phyloP scores from a whole-genome alignment of 164 flowering plant genomes.

The Vitis riparia region DNA sequence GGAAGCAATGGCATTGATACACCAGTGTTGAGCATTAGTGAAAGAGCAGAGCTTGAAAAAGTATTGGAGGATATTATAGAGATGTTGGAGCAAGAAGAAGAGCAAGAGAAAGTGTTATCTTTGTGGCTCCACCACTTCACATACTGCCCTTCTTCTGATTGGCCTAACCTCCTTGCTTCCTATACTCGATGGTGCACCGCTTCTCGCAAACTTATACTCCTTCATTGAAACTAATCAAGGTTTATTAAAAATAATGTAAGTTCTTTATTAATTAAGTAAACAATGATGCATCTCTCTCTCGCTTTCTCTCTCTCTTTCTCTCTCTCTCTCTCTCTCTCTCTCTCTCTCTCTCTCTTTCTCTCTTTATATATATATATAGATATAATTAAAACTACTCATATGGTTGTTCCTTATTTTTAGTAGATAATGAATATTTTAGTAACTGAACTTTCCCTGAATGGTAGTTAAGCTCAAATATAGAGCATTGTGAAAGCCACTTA shows the following conservation, averaged over 20 bases:
- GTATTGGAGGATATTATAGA: slow-evolving; percentile 55
- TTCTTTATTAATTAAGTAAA: too few relatives aligned
- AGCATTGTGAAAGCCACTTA: too few relatives aligned
- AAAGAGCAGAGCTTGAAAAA: slow-evolving; percentile 57
- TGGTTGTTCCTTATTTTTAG: too few relatives aligned
- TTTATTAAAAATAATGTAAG: too few relatives aligned
- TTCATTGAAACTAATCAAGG: slow-evolving; percentile 5
- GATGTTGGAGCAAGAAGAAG: slow-evolving; percentile 32
- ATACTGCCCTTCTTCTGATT: slow-evolving; percentile 58
- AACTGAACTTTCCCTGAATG: too few relatives aligned
- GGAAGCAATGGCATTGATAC: slow-evolving; percentile 71
- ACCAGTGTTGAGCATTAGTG: slow-evolving; percentile 51
- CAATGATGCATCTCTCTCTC: too few relatives aligned
- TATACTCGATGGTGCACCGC: slow-evolving; percentile 66
- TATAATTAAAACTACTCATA: too few relatives aligned
- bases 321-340: fast-evolving
- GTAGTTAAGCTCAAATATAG: too few relatives aligned
- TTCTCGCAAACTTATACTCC: slow-evolving; percentile 56
- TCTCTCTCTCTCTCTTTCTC: fast-evolving
- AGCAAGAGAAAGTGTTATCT: slow-evolving; percentile 68
- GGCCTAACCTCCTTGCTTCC: slow-evolving; percentile 79
- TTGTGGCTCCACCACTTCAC: slow-evolving; percentile 85
- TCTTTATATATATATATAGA: too few relatives aligned
- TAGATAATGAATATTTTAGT: too few relatives aligned
- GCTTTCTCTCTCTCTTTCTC: too few relatives aligned